Conservation (phyloP, 129 eudicot genomes). For the Flaveria trinervia region DNA sequence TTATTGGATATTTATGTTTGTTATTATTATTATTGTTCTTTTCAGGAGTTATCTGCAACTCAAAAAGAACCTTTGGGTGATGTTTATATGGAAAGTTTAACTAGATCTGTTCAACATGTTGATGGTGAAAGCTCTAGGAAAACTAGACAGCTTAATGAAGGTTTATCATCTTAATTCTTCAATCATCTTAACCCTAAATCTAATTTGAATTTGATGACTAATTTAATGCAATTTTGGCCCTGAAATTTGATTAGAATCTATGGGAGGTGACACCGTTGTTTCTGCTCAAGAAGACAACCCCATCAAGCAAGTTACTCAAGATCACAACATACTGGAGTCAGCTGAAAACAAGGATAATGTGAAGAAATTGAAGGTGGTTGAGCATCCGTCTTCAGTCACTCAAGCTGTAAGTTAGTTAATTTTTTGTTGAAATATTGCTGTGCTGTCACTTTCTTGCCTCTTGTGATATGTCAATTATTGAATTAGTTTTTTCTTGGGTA, state of each 20-base stretch:
- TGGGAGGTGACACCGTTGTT: slow-evolving; percentile 16
- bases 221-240: neutral
- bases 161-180: slow-evolving; percentile 19
- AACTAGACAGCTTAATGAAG: slow-evolving; percentile 72
- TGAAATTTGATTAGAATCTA: slow-evolving; percentile 32
- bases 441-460: slow-evolving; percentile 28
- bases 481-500: slow-evolving; percentile 10
- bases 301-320: slow-evolving; percentile 29
- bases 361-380: slow-evolving; percentile 23
- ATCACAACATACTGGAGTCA: neutral
- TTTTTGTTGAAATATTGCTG: neutral
- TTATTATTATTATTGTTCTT: neutral
- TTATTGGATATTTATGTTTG: neutral
- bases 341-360: slow-evolving; percentile 27
- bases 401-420: slow-evolving; percentile 33
- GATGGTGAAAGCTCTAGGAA: slow-evolving; percentile 40
- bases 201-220: neutral
- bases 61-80: slow-evolving; percentile 3
- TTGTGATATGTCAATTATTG: slow-evolving; percentile 15
- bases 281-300: slow-evolving; percentile 38
- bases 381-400: slow-evolving; percentile 23
- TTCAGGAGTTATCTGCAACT: slow-evolving; percentile 53
- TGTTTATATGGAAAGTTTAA: slow-evolving; percentile 25
- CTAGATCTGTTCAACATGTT: slow-evolving; percentile 38
- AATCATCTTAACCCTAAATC: neutral